A percentile compares a stretch with the other conserved stretches of the same genome.
These are phyloP conservation scores for Paradendryphiella salina DNA, from an alignment of 2,329 filamentous ascomycete genomes.

Conservation along the genomic window DNA sequence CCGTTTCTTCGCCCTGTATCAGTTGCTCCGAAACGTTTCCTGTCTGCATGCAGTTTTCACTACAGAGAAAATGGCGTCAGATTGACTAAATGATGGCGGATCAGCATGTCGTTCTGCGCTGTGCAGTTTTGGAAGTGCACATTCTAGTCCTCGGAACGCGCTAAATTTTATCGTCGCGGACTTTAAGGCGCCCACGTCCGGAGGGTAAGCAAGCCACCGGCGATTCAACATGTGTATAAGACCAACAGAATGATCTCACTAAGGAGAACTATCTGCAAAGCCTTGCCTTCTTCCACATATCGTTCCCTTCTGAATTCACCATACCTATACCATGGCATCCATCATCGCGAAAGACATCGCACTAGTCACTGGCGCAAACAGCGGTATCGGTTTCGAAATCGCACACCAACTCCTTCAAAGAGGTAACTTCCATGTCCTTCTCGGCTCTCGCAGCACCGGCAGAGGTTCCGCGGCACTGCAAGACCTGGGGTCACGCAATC, in stretches of 20 bases:
- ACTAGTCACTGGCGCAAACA: conserved; percentile 50
- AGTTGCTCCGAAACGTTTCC: too few relatives aligned
- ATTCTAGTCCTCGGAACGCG: not conserved
- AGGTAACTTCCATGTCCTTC: conserved; percentile 39
- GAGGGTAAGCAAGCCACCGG: not conserved
- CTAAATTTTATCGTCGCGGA: not conserved
- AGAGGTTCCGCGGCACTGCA: conserved; percentile 35
- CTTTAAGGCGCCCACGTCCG: conserved; percentile 1
- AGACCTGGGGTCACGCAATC: conserved; percentile 32
- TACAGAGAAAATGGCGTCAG: too few relatives aligned
- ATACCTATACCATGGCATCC: conserved; percentile 14
- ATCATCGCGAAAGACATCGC: conserved; percentile 33
- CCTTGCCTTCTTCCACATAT: not conserved
- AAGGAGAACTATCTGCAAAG: too few relatives aligned
- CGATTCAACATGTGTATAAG: not conserved
- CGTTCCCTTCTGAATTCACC: not conserved
- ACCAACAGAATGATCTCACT: not conserved
- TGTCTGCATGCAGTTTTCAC: too few relatives aligned
- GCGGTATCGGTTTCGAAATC: conserved; percentile 56
- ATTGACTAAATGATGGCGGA: too few relatives aligned
- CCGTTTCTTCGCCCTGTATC: not conserved
- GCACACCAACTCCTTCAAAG: conserved; percentile 46
- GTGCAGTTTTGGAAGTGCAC: not conserved
- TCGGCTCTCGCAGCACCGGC: conserved; percentile 25
- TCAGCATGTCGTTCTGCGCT: not conserved